phyloP scores from a whole-genome alignment of 2,329 filamentous ascomycete genomes.

The Pestalotiopsis sp. region DNA sequence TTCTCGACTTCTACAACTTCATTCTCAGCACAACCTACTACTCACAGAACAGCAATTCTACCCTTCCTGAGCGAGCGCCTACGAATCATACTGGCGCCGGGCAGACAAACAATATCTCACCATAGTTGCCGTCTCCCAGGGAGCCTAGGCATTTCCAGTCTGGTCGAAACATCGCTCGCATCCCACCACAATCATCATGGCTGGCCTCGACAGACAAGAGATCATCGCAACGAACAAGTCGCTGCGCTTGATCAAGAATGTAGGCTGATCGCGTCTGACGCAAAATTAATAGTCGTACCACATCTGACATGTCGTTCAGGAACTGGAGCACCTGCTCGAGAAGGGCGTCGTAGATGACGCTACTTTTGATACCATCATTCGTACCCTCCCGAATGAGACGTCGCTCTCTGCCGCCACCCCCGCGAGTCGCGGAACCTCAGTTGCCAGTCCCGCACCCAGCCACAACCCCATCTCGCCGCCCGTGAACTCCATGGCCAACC shows the following conservation, averaged over 20 bases:
- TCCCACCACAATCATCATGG: constrained; percentile 37
- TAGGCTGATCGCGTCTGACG: constrained; percentile 41
- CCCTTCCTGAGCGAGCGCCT: background rate
- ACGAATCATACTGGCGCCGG: background rate
- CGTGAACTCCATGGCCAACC: constrained; percentile 43
- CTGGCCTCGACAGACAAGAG: constrained; percentile 54
- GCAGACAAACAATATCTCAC: background rate
- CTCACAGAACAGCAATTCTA: background rate
- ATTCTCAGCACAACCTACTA: background rate
- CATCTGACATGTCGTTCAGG: constrained; percentile 54
- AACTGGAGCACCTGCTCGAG: constrained; percentile 88
- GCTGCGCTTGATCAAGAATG: constrained; percentile 84
- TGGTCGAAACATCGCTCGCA: background rate
- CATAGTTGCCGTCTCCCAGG: background rate
- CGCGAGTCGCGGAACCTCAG: constrained; percentile 30
- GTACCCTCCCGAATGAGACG: constrained; percentile 73
- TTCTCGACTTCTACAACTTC: background rate
- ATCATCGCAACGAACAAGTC: constrained; percentile 79
- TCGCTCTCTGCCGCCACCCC: constrained; percentile 54
- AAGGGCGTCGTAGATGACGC: constrained; percentile 75
- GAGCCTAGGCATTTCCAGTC: background rate
- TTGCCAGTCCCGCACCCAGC: constrained; percentile 28
- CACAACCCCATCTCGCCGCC: constrained; percentile 25
- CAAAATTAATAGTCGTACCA: background rate
- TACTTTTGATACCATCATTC: constrained; percentile 74